phyloP scores from a whole-genome alignment of 768 basidiomycete species.

The Lactarius tabidus region DNA sequence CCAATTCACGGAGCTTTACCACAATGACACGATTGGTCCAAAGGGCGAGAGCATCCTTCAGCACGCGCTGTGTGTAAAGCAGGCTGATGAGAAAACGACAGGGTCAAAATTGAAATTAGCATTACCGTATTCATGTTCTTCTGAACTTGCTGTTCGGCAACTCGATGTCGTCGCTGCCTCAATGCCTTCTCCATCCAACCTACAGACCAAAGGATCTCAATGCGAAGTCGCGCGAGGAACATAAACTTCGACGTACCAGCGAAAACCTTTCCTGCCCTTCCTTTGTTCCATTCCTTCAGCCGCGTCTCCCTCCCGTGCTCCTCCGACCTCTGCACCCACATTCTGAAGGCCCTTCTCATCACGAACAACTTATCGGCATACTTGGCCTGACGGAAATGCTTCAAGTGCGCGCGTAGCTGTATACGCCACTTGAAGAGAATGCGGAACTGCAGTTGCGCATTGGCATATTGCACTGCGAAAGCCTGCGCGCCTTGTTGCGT shows the following conservation, averaged over 20 bases:
- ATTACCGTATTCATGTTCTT: slow-evolving; percentile 10
- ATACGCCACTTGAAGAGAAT: slow-evolving; percentile 54
- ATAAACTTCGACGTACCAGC: slow-evolving; percentile 30
- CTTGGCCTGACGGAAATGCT: slow-evolving; percentile 51
- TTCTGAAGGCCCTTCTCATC: slow-evolving; percentile 43
- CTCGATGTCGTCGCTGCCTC: slow-evolving; percentile 21
- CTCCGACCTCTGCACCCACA: slow-evolving; percentile 46
- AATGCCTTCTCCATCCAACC: slow-evolving; percentile 22
- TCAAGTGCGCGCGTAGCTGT: slow-evolving; percentile 46
- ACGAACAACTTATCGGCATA: slow-evolving; percentile 50
- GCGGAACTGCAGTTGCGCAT: slow-evolving; percentile 38
- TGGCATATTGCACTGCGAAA: slow-evolving; percentile 50
- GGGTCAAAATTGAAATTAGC: neutral
- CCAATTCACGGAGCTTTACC: slow-evolving; percentile 68
- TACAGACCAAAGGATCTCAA: slow-evolving; percentile 8
- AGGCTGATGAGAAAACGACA: neutral
- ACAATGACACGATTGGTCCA: slow-evolving; percentile 78
- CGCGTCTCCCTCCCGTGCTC: slow-evolving; percentile 43
- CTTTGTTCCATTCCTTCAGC: slow-evolving; percentile 41
- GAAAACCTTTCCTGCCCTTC: slow-evolving; percentile 37
- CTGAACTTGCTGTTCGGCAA: slow-evolving; percentile 22
- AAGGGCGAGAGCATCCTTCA: slow-evolving; percentile 42
- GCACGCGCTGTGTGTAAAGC: slow-evolving; percentile 47
- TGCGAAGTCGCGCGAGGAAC: neutral
- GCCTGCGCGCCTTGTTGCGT: slow-evolving; percentile 45